Evolutionary conservation across 2,329 filamentous ascomycete species (phyloP), one percentile per base, ranked within the genome.

Genomic region (Aureobasidium sp.): DNA sequence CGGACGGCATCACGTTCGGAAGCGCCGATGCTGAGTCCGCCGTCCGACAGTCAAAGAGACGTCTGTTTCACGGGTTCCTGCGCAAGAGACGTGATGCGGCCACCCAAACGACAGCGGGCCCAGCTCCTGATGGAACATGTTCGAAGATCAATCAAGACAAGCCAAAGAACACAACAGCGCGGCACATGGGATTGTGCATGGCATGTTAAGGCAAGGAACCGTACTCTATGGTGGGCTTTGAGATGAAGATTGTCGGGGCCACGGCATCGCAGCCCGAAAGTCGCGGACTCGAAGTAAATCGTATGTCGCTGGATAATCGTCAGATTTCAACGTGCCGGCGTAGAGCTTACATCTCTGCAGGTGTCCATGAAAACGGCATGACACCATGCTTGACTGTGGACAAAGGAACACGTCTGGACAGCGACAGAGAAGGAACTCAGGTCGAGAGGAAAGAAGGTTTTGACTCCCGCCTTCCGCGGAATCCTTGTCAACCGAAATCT

Each of bases 21-120:
- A 41, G 10, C 50, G 25, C 30, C 36, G 16, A 27, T 36, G 3
- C 9, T 30, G 27, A 45, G 16, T 9, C 5, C 21, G 27, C 15
- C 25, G 49, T 36, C 21, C 21, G 21, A 15, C 7, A 16, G 34
- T 52, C n/a, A 7, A 16, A 32, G 13, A 39, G 49, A 44, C n/a
- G 2, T 16, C 16, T 54, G 52, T 54, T 54, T 57, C n/a, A 45
- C 39, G 53, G 53, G 41, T 45, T 57, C 53, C 53, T 57, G 53
- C 53, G 39, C 21, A 13, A 25, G n/a, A 16, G 21, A 16, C 29
- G 44, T 45, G 39, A 45, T 45, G 53, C 53, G n/a, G 36, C 29
- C 10, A 45, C 29, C 39, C 21, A 44, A 29, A 30, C n/a, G 53
- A 44, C 27, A 36, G 13, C 15, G 27, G 16, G 27, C 32, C 6